Conservation (phyloP, 2,329 filamentous ascomycete species). For the Decorospora gaudefroyi region DNA sequence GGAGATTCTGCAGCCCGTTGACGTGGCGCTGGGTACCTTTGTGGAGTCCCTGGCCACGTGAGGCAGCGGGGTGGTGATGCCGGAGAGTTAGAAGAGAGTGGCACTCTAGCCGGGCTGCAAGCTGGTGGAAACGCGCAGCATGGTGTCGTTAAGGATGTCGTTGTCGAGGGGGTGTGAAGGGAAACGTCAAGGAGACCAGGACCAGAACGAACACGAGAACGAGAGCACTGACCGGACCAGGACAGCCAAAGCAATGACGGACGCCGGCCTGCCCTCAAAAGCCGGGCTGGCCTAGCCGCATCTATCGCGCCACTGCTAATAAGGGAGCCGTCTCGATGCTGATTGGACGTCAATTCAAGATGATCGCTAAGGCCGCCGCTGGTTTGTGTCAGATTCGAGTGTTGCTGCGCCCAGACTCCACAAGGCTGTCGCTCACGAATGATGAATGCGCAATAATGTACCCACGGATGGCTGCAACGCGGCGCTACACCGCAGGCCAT, state of each 20-base stretch:
- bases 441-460: constrained; percentile 1
- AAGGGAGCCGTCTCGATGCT: no score
- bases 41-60: constrained; percentile 30
- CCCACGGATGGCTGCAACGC: constrained; percentile 1
- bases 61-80: constrained; percentile 14
- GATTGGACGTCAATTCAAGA: constrained; percentile 23
- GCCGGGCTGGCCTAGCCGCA: constrained; percentile 16
- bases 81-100: constrained; percentile 2
- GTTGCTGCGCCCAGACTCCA: constrained; percentile 16
- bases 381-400: constrained; percentile 22
- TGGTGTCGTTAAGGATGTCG: constrained; percentile 28
- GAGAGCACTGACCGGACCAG: constrained; percentile 27
- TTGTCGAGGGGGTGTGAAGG: constrained; percentile 29
- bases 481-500: neutral
- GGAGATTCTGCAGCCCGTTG: constrained; percentile 29
- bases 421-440: constrained; percentile 5
- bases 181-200: constrained; percentile 35
- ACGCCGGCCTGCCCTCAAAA: constrained; percentile 23
- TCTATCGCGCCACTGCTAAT: no score
- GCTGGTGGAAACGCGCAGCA: constrained; percentile 29
- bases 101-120: constrained; percentile 27
- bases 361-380: constrained; percentile 18
- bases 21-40: constrained; percentile 43
- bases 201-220: constrained; percentile 39
- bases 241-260: constrained; percentile 31